Evolutionary conservation across 495 filamentous ascomycete genomes (phyloP).

Genomic region (Annulohypoxylon nitens): DNA sequence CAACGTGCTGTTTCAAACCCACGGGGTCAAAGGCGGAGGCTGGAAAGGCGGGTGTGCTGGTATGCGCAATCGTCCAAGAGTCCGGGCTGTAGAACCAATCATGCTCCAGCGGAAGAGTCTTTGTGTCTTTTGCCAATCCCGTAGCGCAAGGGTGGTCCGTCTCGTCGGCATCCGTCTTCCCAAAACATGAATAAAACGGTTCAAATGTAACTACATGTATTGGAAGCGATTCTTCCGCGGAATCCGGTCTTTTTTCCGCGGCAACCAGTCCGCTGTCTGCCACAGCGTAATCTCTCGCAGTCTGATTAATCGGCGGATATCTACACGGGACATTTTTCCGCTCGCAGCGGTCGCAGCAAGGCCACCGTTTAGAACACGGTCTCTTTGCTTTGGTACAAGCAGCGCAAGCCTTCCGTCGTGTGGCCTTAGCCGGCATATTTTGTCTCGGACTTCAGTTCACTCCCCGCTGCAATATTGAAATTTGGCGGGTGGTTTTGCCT

Average conservation of each 20-base stretch:
- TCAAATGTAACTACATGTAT: constrained; percentile 26
- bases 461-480: neutral
- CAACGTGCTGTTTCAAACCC: constrained; percentile 39
- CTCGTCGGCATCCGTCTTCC: constrained; percentile 7
- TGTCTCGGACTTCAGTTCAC: neutral
- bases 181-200: constrained; percentile 24
- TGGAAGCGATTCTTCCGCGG: constrained; percentile 13
- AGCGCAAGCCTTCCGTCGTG: constrained; percentile 41
- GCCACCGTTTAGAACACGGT: constrained; percentile 36
- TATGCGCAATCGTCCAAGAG: constrained; percentile 42
- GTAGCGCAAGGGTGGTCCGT: constrained; percentile 24
- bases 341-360: constrained; percentile 40
- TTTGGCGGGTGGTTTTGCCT: neutral
- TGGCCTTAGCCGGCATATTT: neutral
- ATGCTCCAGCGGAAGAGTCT: constrained; percentile 4
- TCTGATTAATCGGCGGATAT: constrained; percentile 38
- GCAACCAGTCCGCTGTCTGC: constrained; percentile 1
- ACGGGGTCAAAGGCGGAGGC: constrained; percentile 29
- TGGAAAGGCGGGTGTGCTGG: constrained; percentile 5
- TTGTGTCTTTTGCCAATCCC: constrained; percentile 10
- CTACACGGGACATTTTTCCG: constrained; percentile 39
- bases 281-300: constrained; percentile 31
- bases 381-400: constrained; percentile 40
- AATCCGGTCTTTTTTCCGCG: constrained; percentile 15
- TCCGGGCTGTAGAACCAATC: constrained; percentile 44